Conservation (phyloP, 495 filamentous ascomycete species). For the Lasiosphaeris hirsuta region DNA sequence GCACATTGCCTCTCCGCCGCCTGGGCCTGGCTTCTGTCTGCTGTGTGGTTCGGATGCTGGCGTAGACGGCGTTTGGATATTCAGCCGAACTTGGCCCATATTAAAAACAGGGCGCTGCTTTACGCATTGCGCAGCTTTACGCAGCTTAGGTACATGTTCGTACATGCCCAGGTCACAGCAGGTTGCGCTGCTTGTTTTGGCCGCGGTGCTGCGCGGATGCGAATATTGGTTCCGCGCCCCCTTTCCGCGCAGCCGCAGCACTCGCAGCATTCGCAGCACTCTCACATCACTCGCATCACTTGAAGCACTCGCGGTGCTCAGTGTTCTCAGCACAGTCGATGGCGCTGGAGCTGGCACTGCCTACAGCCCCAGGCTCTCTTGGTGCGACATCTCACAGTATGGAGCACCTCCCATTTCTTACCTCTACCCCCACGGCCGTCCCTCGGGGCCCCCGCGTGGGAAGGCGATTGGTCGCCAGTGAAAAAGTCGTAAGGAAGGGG, state of each 20-base stretch:
- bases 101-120: conserved; percentile 3
- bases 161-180: background rate
- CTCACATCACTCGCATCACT: too few relatives aligned
- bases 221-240: conserved; percentile 1
- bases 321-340: too few relatives aligned
- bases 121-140: background rate
- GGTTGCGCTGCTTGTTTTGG: background rate
- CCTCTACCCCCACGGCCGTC: conserved; percentile 5
- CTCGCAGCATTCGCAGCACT: too few relatives aligned
- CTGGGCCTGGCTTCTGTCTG: background rate
- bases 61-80: background rate
- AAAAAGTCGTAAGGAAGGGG: background rate
- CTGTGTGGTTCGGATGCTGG: conserved; percentile 1
- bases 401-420: background rate
- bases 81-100: conserved; percentile 13
- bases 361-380: background rate
- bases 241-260: too few relatives aligned
- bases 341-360: too few relatives aligned
- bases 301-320: too few relatives aligned
- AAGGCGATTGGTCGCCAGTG: too few relatives aligned
- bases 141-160: background rate
- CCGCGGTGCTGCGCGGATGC: conserved; percentile 7
- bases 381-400: background rate
- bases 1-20: background rate
- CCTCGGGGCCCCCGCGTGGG: conserved; percentile 1